Percentiles rank a stretch among this genome's conserved stretches.
Conservation (phyloP, 1,284 basidiomycete species). For the Erythrobasidium hasegawianum region DNA sequence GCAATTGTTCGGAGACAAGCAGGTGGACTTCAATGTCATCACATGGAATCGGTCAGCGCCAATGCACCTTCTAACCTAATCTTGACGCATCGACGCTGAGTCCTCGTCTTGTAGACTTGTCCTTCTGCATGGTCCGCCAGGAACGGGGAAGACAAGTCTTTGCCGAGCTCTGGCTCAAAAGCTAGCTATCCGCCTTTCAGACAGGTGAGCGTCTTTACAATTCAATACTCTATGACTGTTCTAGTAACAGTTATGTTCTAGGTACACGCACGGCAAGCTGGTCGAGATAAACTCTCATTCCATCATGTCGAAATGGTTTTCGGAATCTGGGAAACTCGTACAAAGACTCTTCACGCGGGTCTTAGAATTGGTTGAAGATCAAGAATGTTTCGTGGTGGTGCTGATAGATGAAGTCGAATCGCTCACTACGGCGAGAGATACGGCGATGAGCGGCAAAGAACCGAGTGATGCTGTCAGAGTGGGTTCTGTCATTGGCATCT, state of each 20-base stretch:
- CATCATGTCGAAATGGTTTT: conserved; percentile 95
- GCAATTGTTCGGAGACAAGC: conserved; percentile 78
- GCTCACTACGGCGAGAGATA: conserved; percentile 84
- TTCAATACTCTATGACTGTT: not conserved
- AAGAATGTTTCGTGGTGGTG: conserved; percentile 84
- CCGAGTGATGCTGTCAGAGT: conserved; percentile 92
- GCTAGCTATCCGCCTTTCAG: conserved; percentile 80
- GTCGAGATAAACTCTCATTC: conserved; percentile 98
- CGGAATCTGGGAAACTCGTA: conserved; percentile 96
- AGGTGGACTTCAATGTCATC: conserved; percentile 85
- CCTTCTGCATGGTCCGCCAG: conserved; percentile 91
- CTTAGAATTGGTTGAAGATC: conserved; percentile 79
- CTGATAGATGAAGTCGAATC: conserved; percentile 98
- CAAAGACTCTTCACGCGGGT: conserved; percentile 87
- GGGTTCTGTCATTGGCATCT: conserved; percentile 44
- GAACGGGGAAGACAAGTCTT: conserved; percentile 94
- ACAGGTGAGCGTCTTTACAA: conserved; percentile 57
- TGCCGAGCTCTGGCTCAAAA: conserved; percentile 95
- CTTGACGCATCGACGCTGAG: not conserved
- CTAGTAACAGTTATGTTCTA: conserved; percentile 46
- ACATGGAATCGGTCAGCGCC: conserved; percentile 75
- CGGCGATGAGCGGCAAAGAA: conserved; percentile 89
- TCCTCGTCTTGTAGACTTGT: conserved; percentile 58
- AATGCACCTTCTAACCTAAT: not conserved
- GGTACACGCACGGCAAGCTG: conserved; percentile 78